Evolutionary conservation across 75 land plant species (phyloP).

Genomic region (Picea sitchensis): DNA sequence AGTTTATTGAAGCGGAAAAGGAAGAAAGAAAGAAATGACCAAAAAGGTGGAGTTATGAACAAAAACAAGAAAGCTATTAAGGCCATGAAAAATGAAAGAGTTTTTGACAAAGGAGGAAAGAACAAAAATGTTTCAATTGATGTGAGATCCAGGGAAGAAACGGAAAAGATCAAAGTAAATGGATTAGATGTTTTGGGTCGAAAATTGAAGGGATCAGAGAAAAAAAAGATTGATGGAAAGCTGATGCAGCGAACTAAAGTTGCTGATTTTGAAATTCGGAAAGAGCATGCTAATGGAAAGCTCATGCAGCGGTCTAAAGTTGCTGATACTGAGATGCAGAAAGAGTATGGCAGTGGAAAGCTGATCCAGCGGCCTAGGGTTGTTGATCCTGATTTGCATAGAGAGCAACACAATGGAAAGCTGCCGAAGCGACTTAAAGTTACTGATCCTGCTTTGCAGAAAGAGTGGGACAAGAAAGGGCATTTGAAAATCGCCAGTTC

Average conservation of each 20-base stretch:
- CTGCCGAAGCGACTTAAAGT: too few relatives aligned
- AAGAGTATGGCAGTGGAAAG: too few relatives aligned
- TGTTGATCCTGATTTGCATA: neutral
- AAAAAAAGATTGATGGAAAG: neutral
- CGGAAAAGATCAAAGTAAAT: neutral
- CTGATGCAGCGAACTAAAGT: neutral
- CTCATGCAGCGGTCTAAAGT: too few relatives aligned
- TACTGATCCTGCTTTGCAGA: too few relatives aligned
- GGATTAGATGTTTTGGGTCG: neutral
- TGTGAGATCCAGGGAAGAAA: neutral
- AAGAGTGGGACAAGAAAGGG: too few relatives aligned
- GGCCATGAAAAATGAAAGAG: neutral
- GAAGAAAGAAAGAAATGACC: neutral
- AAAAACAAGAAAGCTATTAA: slow-evolving; percentile 4
- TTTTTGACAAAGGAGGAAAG: neutral
- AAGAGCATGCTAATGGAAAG: neutral
- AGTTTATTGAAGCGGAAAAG: slow-evolving; percentile 14
- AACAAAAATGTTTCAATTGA: neutral
- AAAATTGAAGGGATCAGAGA: neutral
- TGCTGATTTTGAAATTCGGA: neutral
- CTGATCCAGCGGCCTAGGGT: too few relatives aligned
- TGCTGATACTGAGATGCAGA: too few relatives aligned
- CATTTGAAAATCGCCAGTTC: neutral
- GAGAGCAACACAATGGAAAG: neutral
- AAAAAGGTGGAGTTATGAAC: neutral